Conservation (phyloP, 2,329 filamentous ascomycete genomes). For the Dactylonectria estremocensis region DNA sequence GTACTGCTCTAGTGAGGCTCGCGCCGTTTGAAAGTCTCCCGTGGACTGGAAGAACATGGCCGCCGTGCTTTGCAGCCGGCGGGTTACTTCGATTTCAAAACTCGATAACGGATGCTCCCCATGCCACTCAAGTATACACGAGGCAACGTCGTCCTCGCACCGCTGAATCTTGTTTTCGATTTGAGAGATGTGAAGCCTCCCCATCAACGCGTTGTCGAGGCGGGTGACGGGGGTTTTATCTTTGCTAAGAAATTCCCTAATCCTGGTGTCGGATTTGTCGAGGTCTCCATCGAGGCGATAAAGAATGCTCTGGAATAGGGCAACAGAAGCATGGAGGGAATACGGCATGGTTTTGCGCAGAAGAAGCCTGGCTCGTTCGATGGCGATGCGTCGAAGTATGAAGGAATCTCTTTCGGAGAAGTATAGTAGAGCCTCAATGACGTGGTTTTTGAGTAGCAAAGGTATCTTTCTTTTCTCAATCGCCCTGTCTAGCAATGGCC, state of each 20-base stretch:
- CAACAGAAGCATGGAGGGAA: slow-evolving; percentile 51
- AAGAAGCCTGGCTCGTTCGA: slow-evolving; percentile 44
- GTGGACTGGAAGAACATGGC: slow-evolving; percentile 53
- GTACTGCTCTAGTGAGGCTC: slow-evolving; percentile 48
- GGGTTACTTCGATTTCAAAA: slow-evolving; percentile 53
- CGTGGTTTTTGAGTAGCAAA: slow-evolving; percentile 30
- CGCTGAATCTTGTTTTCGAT: slow-evolving; percentile 54
- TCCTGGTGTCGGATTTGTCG: slow-evolving; percentile 43
- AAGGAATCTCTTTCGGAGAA: slow-evolving; percentile 53
- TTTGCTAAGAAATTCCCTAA: slow-evolving; percentile 45
- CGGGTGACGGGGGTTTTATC: slow-evolving; percentile 36
- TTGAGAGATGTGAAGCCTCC: slow-evolving; percentile 52
- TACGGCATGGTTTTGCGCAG: slow-evolving; percentile 50
- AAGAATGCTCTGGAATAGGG: slow-evolving; percentile 52
- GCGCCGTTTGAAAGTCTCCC: slow-evolving; percentile 50
- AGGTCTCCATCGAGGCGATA: slow-evolving; percentile 48
- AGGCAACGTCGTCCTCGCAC: slow-evolving; percentile 49
- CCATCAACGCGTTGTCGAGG: slow-evolving; percentile 49
- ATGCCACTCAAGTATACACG: slow-evolving; percentile 51
- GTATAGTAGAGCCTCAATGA: slow-evolving; percentile 50
- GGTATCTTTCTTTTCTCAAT: slow-evolving; percentile 37
- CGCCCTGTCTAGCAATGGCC: slow-evolving; percentile 45
- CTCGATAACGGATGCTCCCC: slow-evolving; percentile 48
- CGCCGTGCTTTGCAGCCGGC: slow-evolving; percentile 50
- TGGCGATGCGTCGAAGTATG: slow-evolving; percentile 41